These are phyloP conservation scores for Ensete glaucum DNA, from an alignment of 176 grass and related monocot genomes.

Conservation along the genomic window DNA sequence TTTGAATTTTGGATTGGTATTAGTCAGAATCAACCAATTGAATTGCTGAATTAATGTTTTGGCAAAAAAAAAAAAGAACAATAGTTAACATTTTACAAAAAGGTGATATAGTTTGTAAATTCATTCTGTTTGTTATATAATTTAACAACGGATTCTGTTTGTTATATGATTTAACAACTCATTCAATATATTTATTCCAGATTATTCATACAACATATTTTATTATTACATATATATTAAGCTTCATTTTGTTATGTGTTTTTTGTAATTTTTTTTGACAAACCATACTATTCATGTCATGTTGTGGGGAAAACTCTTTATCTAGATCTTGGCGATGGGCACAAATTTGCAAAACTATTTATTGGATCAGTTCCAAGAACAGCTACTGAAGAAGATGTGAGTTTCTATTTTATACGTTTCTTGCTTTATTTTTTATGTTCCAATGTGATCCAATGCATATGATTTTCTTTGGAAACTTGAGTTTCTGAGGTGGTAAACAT, in stretches of 20 bases:
- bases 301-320: conserved; percentile 15
- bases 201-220: neutral
- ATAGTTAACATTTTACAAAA: too few species aligned
- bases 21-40: too few species aligned
- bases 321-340: conserved; percentile 63
- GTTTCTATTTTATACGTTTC: conserved; percentile 23
- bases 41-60: too few species aligned
- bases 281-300: neutral
- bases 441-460: neutral
- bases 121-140: too few species aligned
- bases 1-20: too few species aligned
- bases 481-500: too few species aligned
- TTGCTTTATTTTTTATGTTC: conserved; percentile 6
- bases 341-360: conserved; percentile 84
- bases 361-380: conserved; percentile 88
- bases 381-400: conserved; percentile 88
- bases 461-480: too few species aligned
- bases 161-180: too few species aligned
- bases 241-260: neutral
- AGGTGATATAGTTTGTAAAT: too few species aligned
- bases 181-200: too few species aligned
- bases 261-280: neutral
- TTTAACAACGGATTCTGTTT: too few species aligned
- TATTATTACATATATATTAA: neutral
- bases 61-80: too few species aligned